A percentile compares a stretch with the other conserved stretches of the same genome.
Conservation (phyloP, 2,329 filamentous ascomycete genomes). For the Fusarium tjaetaba region DNA sequence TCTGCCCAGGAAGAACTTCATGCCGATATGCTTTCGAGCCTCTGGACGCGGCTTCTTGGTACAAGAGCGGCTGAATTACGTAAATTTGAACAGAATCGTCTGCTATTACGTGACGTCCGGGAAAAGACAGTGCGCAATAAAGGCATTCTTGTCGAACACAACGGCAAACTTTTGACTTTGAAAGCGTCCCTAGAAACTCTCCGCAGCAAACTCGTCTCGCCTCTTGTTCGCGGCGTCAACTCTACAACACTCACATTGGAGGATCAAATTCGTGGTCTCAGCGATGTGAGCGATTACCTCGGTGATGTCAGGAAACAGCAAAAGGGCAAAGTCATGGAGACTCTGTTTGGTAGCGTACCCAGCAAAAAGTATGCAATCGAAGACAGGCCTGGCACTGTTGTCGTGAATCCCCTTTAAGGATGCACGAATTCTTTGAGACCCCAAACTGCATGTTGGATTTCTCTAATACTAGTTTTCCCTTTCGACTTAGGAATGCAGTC, state of each 20-base stretch:
- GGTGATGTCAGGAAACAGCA: slow-evolving; percentile 80
- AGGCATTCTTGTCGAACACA: slow-evolving; percentile 85
- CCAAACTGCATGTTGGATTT: background rate
- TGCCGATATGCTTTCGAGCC: slow-evolving; percentile 80
- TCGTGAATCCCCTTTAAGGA: slow-evolving; percentile 26
- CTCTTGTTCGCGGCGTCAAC: slow-evolving; percentile 77
- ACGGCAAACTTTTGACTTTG: slow-evolving; percentile 81
- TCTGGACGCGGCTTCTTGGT: slow-evolving; percentile 89
- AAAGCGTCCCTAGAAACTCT: slow-evolving; percentile 90
- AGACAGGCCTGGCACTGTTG: slow-evolving; percentile 34
- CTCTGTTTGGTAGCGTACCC: slow-evolving; percentile 70
- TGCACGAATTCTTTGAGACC: background rate
- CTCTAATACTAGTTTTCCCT: background rate
- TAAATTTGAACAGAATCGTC: slow-evolving; percentile 92
- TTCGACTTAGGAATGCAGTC: background rate
- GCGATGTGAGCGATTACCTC: slow-evolving; percentile 82
- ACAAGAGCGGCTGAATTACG: slow-evolving; percentile 77
- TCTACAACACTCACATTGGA: slow-evolving; percentile 78
- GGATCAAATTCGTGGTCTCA: slow-evolving; percentile 85
- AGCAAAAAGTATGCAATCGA: slow-evolving; percentile 49
- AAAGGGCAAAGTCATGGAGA: slow-evolving; percentile 84
- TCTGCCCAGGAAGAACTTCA: slow-evolving; percentile 83
- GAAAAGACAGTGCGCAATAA: slow-evolving; percentile 89
- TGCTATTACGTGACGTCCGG: slow-evolving; percentile 80
- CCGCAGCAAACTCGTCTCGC: slow-evolving; percentile 83